Evolutionary conservation across 2,329 filamentous ascomycete species (phyloP).

Genomic region (Sporothrix pallida): DNA sequence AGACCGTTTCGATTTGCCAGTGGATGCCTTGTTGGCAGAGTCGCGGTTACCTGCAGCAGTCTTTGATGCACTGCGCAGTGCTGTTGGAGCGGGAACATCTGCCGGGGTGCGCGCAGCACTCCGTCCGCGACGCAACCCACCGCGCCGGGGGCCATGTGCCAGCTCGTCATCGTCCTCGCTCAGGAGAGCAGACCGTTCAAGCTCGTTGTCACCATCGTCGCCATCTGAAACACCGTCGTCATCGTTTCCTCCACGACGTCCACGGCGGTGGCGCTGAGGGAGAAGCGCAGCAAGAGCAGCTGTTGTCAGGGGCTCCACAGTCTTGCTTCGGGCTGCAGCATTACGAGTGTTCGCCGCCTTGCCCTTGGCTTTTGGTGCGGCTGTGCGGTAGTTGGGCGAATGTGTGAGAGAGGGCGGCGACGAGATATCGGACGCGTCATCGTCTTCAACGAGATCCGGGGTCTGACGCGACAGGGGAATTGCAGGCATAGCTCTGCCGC

Average conservation of each 20-base stretch:
- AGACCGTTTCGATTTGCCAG: constrained; percentile 47
- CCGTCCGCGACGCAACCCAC: constrained; percentile 38
- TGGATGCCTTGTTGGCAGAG: neutral
- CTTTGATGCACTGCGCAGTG: constrained; percentile 21
- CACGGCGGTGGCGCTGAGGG: constrained; percentile 57
- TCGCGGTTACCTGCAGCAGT: constrained; percentile 19
- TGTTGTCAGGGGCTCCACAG: constrained; percentile 51
- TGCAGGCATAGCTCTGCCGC: constrained; percentile 39
- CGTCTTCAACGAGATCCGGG: constrained; percentile 48
- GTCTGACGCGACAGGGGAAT: constrained; percentile 48
- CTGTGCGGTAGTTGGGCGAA: constrained; percentile 60
- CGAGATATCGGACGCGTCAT: constrained; percentile 59
- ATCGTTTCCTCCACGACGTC: constrained; percentile 42
- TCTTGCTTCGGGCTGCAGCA: neutral
- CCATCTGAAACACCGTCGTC: constrained; percentile 37
- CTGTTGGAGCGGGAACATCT: constrained; percentile 20
- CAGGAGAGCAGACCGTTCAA: constrained; percentile 51
- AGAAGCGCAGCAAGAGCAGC: constrained; percentile 61
- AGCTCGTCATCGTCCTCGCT: constrained; percentile 64
- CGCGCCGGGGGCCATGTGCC: constrained; percentile 52
- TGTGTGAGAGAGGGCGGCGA: constrained; percentile 71
- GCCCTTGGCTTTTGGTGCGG: constrained; percentile 30
- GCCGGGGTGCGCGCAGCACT: constrained; percentile 26
- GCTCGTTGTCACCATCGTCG: constrained; percentile 44
- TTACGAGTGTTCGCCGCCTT: constrained; percentile 29